Conservation (phyloP, 139 green algal genomes). For the Coelastrella sp. region DNA sequence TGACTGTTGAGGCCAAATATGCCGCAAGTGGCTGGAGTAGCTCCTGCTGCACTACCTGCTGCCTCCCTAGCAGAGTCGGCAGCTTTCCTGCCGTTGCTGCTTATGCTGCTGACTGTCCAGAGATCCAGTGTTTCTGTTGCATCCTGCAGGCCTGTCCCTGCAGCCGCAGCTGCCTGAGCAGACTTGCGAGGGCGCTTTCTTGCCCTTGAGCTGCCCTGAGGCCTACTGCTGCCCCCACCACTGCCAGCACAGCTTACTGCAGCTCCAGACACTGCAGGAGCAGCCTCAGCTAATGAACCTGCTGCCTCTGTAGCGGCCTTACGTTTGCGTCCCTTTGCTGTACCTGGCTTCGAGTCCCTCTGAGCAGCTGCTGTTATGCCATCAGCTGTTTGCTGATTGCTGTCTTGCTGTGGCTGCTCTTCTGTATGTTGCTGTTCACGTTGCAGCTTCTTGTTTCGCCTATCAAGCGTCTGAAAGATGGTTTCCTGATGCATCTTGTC, state of each 20-base stretch:
- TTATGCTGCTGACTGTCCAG: not conserved
- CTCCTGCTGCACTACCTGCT: not conserved
- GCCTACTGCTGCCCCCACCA: not conserved
- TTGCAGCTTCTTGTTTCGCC: slow-evolving; percentile 8
- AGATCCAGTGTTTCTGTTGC: slow-evolving; percentile 13
- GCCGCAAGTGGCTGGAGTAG: too few relatives aligned
- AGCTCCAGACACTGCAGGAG: too few relatives aligned
- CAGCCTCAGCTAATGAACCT: too few relatives aligned
- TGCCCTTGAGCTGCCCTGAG: not conserved
- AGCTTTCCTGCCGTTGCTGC: not conserved
- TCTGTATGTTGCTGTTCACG: not conserved
- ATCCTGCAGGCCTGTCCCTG: not conserved
- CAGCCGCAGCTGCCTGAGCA: not conserved
- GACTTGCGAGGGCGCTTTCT: not conserved
- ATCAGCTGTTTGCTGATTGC: not conserved
- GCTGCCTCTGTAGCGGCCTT: too few relatives aligned
- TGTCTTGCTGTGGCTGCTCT: not conserved
- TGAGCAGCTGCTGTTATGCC: not conserved
- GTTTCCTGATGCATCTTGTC: slow-evolving; percentile 14
- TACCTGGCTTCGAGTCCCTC: not conserved
- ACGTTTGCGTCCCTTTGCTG: too few relatives aligned
- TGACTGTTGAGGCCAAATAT: not conserved
- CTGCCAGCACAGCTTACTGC: too few relatives aligned
- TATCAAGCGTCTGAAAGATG: not conserved
- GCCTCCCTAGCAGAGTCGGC: not conserved